Evolutionary conservation across 441 rosid genomes (phyloP), one percentile per base, ranked within the genome.

Genomic region (Populus hybrid): DNA sequence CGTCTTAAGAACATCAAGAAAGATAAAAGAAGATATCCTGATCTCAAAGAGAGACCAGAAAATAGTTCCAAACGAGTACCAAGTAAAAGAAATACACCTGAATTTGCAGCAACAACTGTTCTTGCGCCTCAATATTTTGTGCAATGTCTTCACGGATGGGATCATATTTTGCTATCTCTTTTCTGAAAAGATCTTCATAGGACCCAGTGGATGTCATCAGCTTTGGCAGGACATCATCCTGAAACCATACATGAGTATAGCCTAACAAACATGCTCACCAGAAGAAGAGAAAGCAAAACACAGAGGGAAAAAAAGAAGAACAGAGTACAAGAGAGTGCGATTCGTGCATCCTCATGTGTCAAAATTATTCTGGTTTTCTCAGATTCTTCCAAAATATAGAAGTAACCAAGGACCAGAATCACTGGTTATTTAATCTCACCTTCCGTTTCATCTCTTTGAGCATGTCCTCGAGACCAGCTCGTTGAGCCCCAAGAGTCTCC

Each of bases 161-260:
- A 81, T 92, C 92, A 88, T 95, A 95, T 82, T 95, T 95, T 77
- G 94, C 84, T 78, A 93, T 87, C 86, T 95, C 99, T 87, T 92
- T 95, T 86, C 90, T 88, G 82, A 95, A 95, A 79, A 95, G 97
- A 84, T 95, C 99, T 80, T 93, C 99, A 78, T 88, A 89, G 42
- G 97, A 92, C 76, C 99, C 97, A 0, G 93, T 90, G 38, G 85
- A 84, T 69, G 97, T 90, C 99, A 95, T 95, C 89, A 95, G 86
- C 86, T 95, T 95, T n/a, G 99, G 98, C 38, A 95, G 86, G 85
- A 95, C 91, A 82, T 95, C 97, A 87, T 93, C 99, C 99, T 95
- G 88, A 80, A 84, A 81, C 73, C 78, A 86, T 63, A 75, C 64
- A 77, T 61, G 71, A 73, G 71, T 50, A 69, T 76, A 66, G 61